Conservation (phyloP, 2,329 filamentous ascomycete genomes). For the Teratosphaeria viscida region DNA sequence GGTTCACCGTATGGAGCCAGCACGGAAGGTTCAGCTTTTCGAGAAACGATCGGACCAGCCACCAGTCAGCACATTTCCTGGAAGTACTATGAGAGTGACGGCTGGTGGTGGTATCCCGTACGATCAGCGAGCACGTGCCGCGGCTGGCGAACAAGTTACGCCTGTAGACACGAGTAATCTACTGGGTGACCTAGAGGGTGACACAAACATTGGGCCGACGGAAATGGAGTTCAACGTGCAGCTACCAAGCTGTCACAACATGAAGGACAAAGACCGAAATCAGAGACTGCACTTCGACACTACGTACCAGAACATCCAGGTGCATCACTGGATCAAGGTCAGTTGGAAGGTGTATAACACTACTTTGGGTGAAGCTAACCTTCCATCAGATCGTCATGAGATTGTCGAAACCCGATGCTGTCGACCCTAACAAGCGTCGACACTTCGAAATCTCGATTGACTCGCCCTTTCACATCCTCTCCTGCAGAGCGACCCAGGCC, state of each 20-base stretch:
- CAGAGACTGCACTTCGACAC: conserved; percentile 75
- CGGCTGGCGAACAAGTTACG: conserved; percentile 45
- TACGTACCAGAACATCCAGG: conserved; percentile 86
- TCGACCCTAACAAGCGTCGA: conserved; percentile 66
- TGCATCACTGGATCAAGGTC: conserved; percentile 95
- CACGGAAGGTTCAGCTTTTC: conserved; percentile 73
- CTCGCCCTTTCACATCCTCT: conserved; percentile 85
- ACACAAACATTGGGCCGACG: conserved; percentile 71
- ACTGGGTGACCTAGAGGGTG: conserved; percentile 67
- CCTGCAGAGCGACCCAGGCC: conserved; percentile 83
- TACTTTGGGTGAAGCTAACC: not conserved
- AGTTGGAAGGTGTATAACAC: not conserved
- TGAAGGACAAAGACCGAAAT: conserved; percentile 58
- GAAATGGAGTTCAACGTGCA: conserved; percentile 94
- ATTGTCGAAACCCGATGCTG: conserved; percentile 70
- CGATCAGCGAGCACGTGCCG: conserved; percentile 46
- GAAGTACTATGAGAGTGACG: conserved; percentile 65
- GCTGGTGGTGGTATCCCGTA: conserved; percentile 72
- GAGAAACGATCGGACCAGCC: conserved; percentile 78
- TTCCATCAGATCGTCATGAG: conserved; percentile 72
- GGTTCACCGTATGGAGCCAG: conserved; percentile 74
- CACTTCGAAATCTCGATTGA: conserved; percentile 97
- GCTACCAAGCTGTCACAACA: conserved; percentile 76
- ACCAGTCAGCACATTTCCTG: conserved; percentile 60
- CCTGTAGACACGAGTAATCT: conserved; percentile 55